A percentile compares a stretch with the other conserved stretches of the same genome.
phyloP scores from a whole-genome alignment of 2,329 filamentous ascomycete species.

The Pseudocercospora ulei region DNA sequence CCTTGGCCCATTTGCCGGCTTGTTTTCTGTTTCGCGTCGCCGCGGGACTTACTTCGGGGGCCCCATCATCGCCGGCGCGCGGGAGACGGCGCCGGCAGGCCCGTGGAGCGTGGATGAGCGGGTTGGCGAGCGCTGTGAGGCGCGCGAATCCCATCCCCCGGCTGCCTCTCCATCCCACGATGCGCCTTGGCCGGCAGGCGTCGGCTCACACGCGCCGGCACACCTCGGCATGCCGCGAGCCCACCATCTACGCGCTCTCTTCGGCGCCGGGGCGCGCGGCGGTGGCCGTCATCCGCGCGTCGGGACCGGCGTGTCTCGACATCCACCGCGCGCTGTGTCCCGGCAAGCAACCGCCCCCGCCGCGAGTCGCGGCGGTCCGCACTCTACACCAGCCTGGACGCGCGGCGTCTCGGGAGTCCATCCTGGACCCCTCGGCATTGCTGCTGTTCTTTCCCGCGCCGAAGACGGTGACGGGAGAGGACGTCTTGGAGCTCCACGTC shows the following conservation, averaged over 20 bases:
- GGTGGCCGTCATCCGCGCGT: slow-evolving; percentile 82
- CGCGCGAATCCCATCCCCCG: no score
- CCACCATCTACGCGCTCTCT: slow-evolving; percentile 84
- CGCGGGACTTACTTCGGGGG: no score
- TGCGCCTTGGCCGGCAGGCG: no score
- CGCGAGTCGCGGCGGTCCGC: slow-evolving; percentile 60
- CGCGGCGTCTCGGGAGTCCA: slow-evolving; percentile 36
- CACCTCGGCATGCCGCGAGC: slow-evolving; percentile 12
- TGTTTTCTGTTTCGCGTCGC: no score
- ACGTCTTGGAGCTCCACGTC: slow-evolving; percentile 86
- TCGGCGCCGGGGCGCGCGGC: slow-evolving; percentile 77
- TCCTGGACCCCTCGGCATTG: slow-evolving; percentile 68
- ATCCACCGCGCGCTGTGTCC: slow-evolving; percentile 59
- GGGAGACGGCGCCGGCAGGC: no score
- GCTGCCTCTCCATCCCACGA: no score
- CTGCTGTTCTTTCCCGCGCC: slow-evolving; percentile 75
- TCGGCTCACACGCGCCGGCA: no score
- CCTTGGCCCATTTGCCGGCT: no score
- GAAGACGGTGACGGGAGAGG: slow-evolving; percentile 79
- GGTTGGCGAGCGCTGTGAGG: slow-evolving; percentile 1
- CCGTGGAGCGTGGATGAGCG: slow-evolving; percentile 4
- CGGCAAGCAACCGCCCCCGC: slow-evolving; percentile 44
- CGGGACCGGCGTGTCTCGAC: slow-evolving; percentile 62
- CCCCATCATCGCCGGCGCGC: no score
- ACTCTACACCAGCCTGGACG: slow-evolving; percentile 55